A percentile compares a stretch with the other conserved stretches of the same genome.
Conservation (phyloP, 352 stramenopile species). For the Globisporangium mamillatum region DNA sequence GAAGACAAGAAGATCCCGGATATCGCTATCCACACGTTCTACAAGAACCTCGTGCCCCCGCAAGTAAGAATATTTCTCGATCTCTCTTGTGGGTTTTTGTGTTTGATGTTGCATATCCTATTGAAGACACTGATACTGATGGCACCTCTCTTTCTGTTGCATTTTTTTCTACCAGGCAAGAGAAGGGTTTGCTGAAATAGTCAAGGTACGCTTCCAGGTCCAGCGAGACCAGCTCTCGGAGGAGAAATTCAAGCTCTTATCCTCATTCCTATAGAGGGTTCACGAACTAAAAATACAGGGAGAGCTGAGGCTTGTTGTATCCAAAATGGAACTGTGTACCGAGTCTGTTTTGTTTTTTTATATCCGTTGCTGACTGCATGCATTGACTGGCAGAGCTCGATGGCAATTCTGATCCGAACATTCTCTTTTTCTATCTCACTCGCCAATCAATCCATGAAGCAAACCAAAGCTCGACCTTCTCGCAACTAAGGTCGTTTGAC, state of each 20-base stretch:
- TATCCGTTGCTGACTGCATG: conserved; percentile 4
- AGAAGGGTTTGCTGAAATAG: conserved; percentile 74
- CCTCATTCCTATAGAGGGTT: conserved; percentile 54
- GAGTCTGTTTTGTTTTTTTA: conserved; percentile 15
- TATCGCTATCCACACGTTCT: conserved; percentile 88
- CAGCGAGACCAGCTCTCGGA: conserved; percentile 31
- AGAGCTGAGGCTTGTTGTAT: conserved; percentile 1
- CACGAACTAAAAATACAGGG: conserved; percentile 16
- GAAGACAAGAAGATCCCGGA: conserved; percentile 75
- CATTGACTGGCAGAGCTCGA: conserved; percentile 5
- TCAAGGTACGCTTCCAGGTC: conserved; percentile 66
- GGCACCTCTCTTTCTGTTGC: not conserved
- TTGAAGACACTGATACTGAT: not conserved
- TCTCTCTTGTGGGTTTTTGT: not conserved
- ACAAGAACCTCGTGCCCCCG: conserved; percentile 68
- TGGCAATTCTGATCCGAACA: conserved; percentile 7
- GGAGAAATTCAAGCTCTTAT: conserved; percentile 38
- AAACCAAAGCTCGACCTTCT: not conserved
- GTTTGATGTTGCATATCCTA: not conserved
- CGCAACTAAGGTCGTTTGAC: not conserved
- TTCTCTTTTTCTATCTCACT: not conserved
- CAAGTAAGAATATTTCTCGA: conserved; percentile 19
- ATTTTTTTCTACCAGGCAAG: conserved; percentile 32
- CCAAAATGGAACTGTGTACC: not conserved
- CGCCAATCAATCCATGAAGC: conserved; percentile 10